Conservation (phyloP, 1,284 basidiomycete genomes). For the Coniferiporia sulphurascens region DNA sequence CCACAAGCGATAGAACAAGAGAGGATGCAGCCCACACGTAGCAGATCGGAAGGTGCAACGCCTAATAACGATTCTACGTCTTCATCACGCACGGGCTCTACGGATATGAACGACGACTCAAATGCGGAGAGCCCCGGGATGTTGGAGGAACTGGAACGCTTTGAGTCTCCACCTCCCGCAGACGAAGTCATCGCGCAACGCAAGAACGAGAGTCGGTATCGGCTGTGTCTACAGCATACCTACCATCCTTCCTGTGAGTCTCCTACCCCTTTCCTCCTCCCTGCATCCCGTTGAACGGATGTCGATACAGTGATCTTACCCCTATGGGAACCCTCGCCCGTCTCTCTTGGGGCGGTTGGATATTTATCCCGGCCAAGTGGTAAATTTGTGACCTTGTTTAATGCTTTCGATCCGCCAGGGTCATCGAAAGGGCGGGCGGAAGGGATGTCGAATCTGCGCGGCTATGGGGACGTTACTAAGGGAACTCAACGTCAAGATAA, state of each 20-base stretch:
- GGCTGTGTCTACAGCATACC: conserved; percentile 53
- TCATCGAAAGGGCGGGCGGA: conserved; percentile 30
- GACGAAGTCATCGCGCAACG: conserved; percentile 41
- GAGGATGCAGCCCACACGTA: neutral
- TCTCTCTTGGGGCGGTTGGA: conserved; percentile 66
- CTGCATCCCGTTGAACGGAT: no score
- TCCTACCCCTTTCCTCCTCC: no score
- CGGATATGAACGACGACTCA: conserved; percentile 20
- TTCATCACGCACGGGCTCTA: conserved; percentile 18
- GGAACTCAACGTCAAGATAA: conserved; percentile 46
- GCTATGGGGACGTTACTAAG: conserved; percentile 48
- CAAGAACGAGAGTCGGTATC: conserved; percentile 58
- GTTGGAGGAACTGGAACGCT: conserved; percentile 23
- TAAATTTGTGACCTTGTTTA: conserved; percentile 64
- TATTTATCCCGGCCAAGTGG: conserved; percentile 61
- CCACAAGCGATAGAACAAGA: neutral
- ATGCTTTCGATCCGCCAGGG: conserved; percentile 49
- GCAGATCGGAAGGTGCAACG: conserved; percentile 11
- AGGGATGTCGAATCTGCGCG: conserved; percentile 45
- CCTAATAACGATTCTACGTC: conserved; percentile 9
- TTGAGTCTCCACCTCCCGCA: conserved; percentile 40
- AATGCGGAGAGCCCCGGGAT: conserved; percentile 22
- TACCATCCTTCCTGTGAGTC: conserved; percentile 65
- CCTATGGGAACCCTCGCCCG: conserved; percentile 59
- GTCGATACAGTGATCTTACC: conserved; percentile 53